Base-by-base conservation (phyloP, 371 early-diverging fungal genomes). In the Syncephalastrum racemosum region DNA sequence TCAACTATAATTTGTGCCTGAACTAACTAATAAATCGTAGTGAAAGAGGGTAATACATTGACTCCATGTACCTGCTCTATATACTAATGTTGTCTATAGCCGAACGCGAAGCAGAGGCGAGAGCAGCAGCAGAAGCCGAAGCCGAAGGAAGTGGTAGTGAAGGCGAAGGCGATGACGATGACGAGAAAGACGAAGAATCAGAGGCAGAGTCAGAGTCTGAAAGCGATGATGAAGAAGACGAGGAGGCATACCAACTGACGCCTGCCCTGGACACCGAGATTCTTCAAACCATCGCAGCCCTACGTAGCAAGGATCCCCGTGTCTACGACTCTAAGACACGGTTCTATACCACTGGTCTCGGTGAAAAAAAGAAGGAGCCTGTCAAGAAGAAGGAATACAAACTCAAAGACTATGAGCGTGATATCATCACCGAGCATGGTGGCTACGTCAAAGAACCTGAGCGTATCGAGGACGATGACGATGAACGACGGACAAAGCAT, bases 211-310 rank as follows among this genome's bases (percentile, higher is more conserved):
- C 79, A 13, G 73, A 75, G 15, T 76, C 71, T 6, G 77, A 78
- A 44, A 62, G 64, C 3, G 70, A 73, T 23, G 92, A 88, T 48
- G 93, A 87, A 22, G 98, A 97, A 58, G 98, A 98, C 74, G 95
- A 95, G 51, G 75, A 77, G 22, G 95, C 90, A 12, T 87, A 85
- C 49, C 76, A 94, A 45, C 71, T 94, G 16, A 94, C 96, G 15
- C 91, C 94, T 10, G 93, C 85, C 43, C 67, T 96, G 8, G 97
- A 98, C 60, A 87, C 89, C 3, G 93, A 96, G 66, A 94, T 98
- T 56, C 75, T 98, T 80, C 85, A 86, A 46, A 94, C 97, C 1
- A 89, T 97, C 58, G 86, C 87, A 0, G 81, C 89, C 45, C 89
- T 98, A 53, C 82, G 86, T 4, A 71, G 79, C 15, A 85, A 87